phyloP scores from a whole-genome alignment of 345 rosid genomes.

The Citrus cavaleriei region DNA sequence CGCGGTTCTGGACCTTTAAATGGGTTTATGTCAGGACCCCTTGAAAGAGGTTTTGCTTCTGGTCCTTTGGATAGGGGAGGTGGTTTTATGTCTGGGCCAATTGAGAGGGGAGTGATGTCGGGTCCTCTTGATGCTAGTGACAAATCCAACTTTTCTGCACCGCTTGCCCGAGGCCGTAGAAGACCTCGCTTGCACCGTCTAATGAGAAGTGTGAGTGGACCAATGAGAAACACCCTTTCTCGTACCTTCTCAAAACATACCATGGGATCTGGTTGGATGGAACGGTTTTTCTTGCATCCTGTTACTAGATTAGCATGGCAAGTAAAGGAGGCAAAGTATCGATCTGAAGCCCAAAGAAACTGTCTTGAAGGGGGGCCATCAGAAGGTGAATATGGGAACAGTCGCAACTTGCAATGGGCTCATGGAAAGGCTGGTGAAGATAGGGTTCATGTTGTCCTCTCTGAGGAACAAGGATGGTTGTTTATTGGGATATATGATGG shows the following conservation, averaged over 20 bases:
- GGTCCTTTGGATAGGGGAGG: conserved; percentile 85
- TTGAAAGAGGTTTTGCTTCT: conserved; percentile 86
- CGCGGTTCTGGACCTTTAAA: conserved; percentile 88
- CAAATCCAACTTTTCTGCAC: conserved; percentile 90
- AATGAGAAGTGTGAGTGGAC: conserved; percentile 92
- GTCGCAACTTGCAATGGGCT: conserved; percentile 93
- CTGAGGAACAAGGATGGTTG: conserved; percentile 99
- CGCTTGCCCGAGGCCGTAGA: conserved; percentile 61
- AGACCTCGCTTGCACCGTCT: conserved; percentile 65
- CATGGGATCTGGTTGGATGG: conserved; percentile 73
- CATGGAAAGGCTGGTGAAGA: conserved; percentile 99
- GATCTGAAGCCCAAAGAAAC: conserved; percentile 50
- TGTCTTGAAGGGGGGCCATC: conserved; percentile 56
- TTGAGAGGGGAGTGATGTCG: conserved; percentile 91
- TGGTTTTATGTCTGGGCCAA: conserved; percentile 96
- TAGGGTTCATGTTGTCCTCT: conserved; percentile 91
- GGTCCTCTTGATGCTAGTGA: conserved; percentile 89
- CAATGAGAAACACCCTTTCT: conserved; percentile 69
- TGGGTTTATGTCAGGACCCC: conserved; percentile 91
- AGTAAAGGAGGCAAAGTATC: conserved; percentile 61
- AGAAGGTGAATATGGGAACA: conserved; percentile 49
- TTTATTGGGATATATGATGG: conserved; percentile 98
- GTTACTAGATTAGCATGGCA: conserved; percentile 69
- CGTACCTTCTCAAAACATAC: conserved; percentile 83
- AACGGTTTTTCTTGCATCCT: conserved; percentile 70